Conservation (phyloP, 306 rosid species). For the Citrullus amarus region DNA sequence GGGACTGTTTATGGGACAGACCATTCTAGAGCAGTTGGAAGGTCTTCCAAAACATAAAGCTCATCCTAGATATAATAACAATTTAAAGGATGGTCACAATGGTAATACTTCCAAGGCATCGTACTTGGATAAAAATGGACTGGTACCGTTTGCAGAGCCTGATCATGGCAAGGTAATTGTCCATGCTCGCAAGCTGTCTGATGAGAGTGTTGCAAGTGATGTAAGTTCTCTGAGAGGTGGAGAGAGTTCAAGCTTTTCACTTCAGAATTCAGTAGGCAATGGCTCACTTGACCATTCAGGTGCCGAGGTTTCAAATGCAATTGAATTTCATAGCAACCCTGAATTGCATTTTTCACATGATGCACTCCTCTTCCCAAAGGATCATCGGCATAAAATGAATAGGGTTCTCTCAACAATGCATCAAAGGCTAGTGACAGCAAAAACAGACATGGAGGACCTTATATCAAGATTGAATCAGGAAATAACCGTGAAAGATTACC, state of each 20-base stretch:
- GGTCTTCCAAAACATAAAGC: slow-evolving; percentile 89
- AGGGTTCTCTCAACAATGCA: slow-evolving; percentile 87
- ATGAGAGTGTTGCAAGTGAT: slow-evolving; percentile 75
- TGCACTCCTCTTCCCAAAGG: slow-evolving; percentile 63
- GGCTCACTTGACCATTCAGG: slow-evolving; percentile 36
- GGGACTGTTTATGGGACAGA: slow-evolving; percentile 93
- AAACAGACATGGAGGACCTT: slow-evolving; percentile 96
- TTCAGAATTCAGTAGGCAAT: slow-evolving; percentile 62
- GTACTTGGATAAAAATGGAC: slow-evolving; percentile 40
- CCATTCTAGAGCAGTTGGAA: slow-evolving; percentile 85
- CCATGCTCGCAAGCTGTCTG: slow-evolving; percentile 65
- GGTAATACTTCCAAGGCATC: slow-evolving; percentile 67
- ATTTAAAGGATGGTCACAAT: slow-evolving; percentile 27
- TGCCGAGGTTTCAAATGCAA: slow-evolving; percentile 39
- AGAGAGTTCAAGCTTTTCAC: slow-evolving; percentile 54
- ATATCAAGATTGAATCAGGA: slow-evolving; percentile 89
- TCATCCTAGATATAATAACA: slow-evolving; percentile 49
- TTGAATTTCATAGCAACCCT: slow-evolving; percentile 32
- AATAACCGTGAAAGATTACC: slow-evolving; percentile 88
- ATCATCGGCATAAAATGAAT: slow-evolving; percentile 82
- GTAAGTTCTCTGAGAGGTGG: slow-evolving; percentile 81
- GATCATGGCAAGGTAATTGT: slow-evolving; percentile 45
- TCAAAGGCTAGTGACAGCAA: slow-evolving; percentile 73
- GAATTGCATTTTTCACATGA: slow-evolving; percentile 46
- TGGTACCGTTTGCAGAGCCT: slow-evolving; percentile 63